phyloP scores from a whole-genome alignment of 2,329 filamentous ascomycete genomes.

The Beauveria sp. region DNA sequence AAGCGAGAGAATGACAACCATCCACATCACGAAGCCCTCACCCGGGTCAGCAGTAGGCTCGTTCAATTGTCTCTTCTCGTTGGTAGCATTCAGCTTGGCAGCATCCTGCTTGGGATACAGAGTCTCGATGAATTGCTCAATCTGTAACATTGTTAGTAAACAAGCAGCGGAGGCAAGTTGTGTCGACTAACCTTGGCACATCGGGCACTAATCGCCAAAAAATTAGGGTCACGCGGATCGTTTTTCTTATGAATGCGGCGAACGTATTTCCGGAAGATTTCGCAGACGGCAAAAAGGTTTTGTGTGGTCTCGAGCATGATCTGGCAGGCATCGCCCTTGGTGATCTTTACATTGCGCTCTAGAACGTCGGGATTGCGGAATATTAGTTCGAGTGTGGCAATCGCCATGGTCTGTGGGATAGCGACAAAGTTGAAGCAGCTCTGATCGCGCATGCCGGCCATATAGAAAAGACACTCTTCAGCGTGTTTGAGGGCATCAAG shows the following conservation, averaged over 20 bases:
- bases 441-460: constrained; percentile 89
- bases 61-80: constrained; percentile 29
- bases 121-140: constrained; percentile 91
- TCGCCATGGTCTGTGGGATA: constrained; percentile 95
- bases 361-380: constrained; percentile 90
- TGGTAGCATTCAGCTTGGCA: constrained; percentile 42
- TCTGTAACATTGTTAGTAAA: constrained; percentile 39
- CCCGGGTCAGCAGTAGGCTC: constrained; percentile 44
- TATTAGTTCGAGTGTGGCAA: constrained; percentile 83
- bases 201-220: constrained; percentile 78
- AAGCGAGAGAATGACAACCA: constrained; percentile 61
- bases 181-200: constrained; percentile 65
- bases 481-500: constrained; percentile 78
- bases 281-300: constrained; percentile 73
- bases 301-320: constrained; percentile 92
- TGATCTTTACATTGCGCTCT: constrained; percentile 87
- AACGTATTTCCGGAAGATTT: constrained; percentile 71
- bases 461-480: constrained; percentile 96
- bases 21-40: constrained; percentile 58
- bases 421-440: constrained; percentile 98
- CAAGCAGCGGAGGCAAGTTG: not conserved
- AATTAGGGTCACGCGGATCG: constrained; percentile 86
- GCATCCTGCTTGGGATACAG: constrained; percentile 82
- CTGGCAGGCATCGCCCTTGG: constrained; percentile 84
- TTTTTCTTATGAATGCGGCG: constrained; percentile 89